Base-by-base conservation (phyloP, 305 asterid species). In the Ajuga reptans region DNA sequence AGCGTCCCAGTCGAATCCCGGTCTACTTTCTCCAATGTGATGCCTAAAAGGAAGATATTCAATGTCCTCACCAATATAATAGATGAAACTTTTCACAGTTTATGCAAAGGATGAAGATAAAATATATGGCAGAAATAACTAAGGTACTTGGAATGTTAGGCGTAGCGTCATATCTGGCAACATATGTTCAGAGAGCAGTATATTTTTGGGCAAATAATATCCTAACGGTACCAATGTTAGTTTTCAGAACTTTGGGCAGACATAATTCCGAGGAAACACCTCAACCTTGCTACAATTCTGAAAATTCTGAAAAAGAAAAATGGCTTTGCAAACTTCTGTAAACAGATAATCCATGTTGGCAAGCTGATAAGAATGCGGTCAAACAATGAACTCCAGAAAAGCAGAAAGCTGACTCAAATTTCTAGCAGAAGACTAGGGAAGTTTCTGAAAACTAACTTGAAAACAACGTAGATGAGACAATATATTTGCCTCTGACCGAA, bases 1-100 rank as follows among this genome's bases (percentile, higher is more conserved):
- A 82, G 91, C n/a, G 93, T 86, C 34, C 95, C 85, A 1, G 49
- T 75, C 46, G 86, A 80, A 71, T 77, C 82, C 51, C 61, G 77
- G 68, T 79, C 78, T 41, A 41, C 77, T 42, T 82, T 80, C 72
- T 84, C 86, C 42, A 79, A 67, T 34, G 98, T 82, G 87, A 94
- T 78, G 64, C 99, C 96, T 91, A 70, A 39, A 74, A 61, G 63
- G 54, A 67, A 60, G 43, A 77, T 34, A 52, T 15, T 21, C 24
- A 61, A 58, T 39, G 37, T 29, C 66, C 24, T 41, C 14, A 36
- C 60, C 62, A 74, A 27, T 47, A 75, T 33, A 45, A n/a, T 24
- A 49, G 5, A 61, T 11, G 29, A 15, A 52, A 0, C 16, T 55
- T 27, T 4, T 16, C 53, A 63, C 8, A 12, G 6, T 53, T 21